Percentiles rank a stretch among this genome's conserved stretches.
These are phyloP conservation scores for Pulveroboletus sp. DNA, from an alignment of 1,284 basidiomycete species.

Conservation along the genomic window DNA sequence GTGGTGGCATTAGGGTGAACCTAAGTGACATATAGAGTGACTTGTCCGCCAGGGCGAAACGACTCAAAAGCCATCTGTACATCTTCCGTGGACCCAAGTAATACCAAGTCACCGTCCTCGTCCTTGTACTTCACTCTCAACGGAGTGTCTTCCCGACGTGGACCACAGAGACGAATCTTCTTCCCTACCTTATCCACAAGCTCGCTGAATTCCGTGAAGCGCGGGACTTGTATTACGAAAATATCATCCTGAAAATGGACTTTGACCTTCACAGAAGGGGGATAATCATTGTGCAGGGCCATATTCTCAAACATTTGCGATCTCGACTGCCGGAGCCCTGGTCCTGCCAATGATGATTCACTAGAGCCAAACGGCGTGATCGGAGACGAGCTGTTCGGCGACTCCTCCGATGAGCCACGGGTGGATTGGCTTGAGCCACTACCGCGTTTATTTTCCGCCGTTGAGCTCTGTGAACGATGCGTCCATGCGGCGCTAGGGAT, in stretches of 20 bases:
- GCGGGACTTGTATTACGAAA: conserved; percentile 88
- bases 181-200: conserved; percentile 88
- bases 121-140: conserved; percentile 87
- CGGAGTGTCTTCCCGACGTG: conserved; percentile 69
- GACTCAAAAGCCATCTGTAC: conserved; percentile 88
- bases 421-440: conserved; percentile 82
- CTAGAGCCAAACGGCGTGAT: conserved; percentile 85
- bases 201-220: conserved; percentile 74
- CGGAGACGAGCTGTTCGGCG: conserved; percentile 77
- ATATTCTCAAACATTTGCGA: conserved; percentile 53
- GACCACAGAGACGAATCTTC: conserved; percentile 89
- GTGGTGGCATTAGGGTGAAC: conserved; percentile 9
- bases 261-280: conserved; percentile 75
- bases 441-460: conserved; percentile 59
- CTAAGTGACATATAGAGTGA: conserved; percentile 73
- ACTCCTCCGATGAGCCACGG: conserved; percentile 72
- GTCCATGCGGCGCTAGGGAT: conserved; percentile 59
- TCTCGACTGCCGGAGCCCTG: conserved; percentile 52
- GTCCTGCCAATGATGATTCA: conserved; percentile 69
- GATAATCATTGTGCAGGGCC: conserved; percentile 31
- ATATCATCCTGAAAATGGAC: conserved; percentile 89
- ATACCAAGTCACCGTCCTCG: conserved; percentile 89
- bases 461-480: conserved; percentile 51
- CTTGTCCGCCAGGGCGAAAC: conserved; percentile 69
- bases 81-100: conserved; percentile 84